phyloP scores from a whole-genome alignment of 2,329 filamentous ascomycete genomes.

The Sporothrix variecibatus region DNA sequence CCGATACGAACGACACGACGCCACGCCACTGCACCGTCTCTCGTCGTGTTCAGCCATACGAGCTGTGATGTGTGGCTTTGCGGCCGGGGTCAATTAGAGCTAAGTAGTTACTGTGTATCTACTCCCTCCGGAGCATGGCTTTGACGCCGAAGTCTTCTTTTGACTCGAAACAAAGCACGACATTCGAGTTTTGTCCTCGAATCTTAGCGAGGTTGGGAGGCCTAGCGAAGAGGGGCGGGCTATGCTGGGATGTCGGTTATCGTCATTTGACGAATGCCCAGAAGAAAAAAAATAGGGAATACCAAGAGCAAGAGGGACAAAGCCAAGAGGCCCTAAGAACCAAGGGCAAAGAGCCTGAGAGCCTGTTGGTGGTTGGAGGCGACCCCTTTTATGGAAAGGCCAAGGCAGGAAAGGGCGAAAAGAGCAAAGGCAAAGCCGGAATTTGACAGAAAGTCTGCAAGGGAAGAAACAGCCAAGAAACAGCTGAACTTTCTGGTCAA shows the following conservation, averaged over 20 bases:
- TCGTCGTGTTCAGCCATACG: background rate
- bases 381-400: background rate
- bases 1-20: background rate
- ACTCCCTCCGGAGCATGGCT: background rate
- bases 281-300: background rate
- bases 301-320: constrained; percentile 15
- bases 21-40: background rate
- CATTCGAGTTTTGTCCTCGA: background rate
- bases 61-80: background rate
- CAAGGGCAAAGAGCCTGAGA: background rate
- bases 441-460: background rate
- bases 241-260: constrained; percentile 16
- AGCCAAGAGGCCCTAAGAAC: constrained; percentile 11
- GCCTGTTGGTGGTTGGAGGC: background rate
- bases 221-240: background rate
- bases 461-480: constrained; percentile 8
- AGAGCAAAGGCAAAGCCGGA: background rate
- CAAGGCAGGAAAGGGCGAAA: background rate
- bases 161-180: background rate
- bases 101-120: too few species aligned
- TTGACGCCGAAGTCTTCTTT: background rate
- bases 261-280: constrained; percentile 20
- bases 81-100: background rate
- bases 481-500: background rate
- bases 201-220: background rate